Conservation (phyloP, 257 asterid species). For the Jacaranda copaia region DNA sequence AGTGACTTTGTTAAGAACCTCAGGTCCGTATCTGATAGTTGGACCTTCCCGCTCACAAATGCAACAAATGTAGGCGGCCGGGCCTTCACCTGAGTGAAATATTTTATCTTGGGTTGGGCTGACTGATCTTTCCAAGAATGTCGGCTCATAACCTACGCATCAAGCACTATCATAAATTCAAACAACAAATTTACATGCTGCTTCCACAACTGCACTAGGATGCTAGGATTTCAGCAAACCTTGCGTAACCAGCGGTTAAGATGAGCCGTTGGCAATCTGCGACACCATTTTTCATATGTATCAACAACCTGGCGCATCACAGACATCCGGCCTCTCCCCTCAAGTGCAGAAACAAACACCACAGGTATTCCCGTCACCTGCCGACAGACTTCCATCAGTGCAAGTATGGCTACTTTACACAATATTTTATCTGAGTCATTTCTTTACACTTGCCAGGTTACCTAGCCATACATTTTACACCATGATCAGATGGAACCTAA, state of each 20-base stretch:
- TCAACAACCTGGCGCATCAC: slow-evolving; percentile 84
- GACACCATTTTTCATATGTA: slow-evolving; percentile 89
- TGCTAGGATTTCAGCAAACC: slow-evolving; percentile 46
- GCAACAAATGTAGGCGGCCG: slow-evolving; percentile 98
- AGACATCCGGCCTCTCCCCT: slow-evolving; percentile 73
- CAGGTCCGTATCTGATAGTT: slow-evolving; percentile 74
- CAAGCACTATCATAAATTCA: neutral
- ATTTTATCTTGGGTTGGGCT: slow-evolving; percentile 92
- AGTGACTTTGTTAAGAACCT: slow-evolving; percentile 87
- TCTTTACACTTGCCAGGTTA: neutral
- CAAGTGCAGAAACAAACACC: slow-evolving; percentile 90
- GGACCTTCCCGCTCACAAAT: slow-evolving; percentile 72
- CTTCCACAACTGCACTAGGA: neutral
- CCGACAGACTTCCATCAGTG: slow-evolving; percentile 31
- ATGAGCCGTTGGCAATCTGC: slow-evolving; percentile 84
- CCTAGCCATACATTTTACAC: too few species aligned
- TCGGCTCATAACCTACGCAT: slow-evolving; percentile 88
- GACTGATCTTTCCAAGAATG: slow-evolving; percentile 97
- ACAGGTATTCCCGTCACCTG: slow-evolving; percentile 94
- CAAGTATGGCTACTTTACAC: slow-evolving; percentile 4
- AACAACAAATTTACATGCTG: neutral
- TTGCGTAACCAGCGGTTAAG: slow-evolving; percentile 92
- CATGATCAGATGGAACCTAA: neutral
- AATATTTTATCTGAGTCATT: neutral
- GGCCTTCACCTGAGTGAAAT: slow-evolving; percentile 97